Percentiles rank a stretch among this genome's conserved stretches.
Evolutionary conservation across 129 eudicot genomes (phyloP).

Genomic region (Smallanthus sonchifolius): DNA sequence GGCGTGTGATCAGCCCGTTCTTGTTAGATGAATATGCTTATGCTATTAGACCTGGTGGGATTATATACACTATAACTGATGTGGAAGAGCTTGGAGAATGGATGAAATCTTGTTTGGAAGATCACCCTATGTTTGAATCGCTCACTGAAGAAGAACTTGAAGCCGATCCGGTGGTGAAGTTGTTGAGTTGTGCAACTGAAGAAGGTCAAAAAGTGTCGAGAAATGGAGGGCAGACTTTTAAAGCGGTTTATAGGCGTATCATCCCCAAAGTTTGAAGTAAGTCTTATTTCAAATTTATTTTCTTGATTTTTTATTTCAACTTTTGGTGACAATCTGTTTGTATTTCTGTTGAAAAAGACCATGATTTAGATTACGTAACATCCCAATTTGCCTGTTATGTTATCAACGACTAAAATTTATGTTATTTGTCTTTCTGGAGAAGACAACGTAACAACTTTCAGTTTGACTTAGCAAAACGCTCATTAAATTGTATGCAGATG

Average conservation of each 20-base stretch:
- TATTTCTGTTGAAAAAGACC: not conserved
- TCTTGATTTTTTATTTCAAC: constrained; percentile 9
- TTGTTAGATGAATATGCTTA: constrained; percentile 91
- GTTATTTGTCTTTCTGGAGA: not conserved
- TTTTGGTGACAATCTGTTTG: constrained; percentile 2
- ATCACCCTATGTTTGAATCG: constrained; percentile 79
- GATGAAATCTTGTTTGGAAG: constrained; percentile 81
- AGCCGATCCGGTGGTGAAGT: constrained; percentile 76
- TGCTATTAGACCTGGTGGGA: constrained; percentile 68
- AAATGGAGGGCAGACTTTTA: constrained; percentile 81
- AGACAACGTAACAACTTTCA: too few relatives aligned
- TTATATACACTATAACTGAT: constrained; percentile 89
- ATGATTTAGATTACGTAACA: not conserved
- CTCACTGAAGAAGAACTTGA: constrained; percentile 58
- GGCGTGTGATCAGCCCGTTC: constrained; percentile 82
- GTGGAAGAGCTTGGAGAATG: constrained; percentile 98
- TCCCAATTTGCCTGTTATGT: not conserved
- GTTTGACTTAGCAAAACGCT: too few relatives aligned
- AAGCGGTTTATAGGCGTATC: constrained; percentile 73
- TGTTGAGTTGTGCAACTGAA: constrained; percentile 79
- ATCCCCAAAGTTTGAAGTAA: constrained; percentile 17
- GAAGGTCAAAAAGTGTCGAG: constrained; percentile 93
- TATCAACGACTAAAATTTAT: too few relatives aligned
- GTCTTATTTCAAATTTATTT: not conserved
- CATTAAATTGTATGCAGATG: too few relatives aligned